Percentiles rank a stretch among this genome's conserved stretches.
Evolutionary conservation across 169 alveolate species (phyloP).

Genomic region (Cryptosporidium muris): DNA sequence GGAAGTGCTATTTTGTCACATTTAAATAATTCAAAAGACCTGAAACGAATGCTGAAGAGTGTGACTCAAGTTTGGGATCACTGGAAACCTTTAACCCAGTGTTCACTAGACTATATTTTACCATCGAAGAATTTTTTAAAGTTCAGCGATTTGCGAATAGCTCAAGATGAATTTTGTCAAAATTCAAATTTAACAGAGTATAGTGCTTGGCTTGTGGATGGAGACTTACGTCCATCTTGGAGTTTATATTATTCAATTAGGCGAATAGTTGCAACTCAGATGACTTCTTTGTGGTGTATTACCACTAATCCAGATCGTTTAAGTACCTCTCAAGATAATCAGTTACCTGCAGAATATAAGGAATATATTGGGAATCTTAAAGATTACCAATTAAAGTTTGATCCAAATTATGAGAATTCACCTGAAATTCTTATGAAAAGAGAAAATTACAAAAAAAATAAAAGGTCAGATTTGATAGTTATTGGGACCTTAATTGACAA

Average conservation of each 20-base stretch:
- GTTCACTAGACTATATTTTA: slow-evolving; percentile 34
- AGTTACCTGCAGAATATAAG: neutral
- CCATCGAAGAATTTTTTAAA: slow-evolving; percentile 29
- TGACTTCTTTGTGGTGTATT: neutral
- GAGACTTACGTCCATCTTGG: slow-evolving; percentile 68
- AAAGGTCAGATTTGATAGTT: slow-evolving; percentile 84
- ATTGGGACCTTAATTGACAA: slow-evolving; percentile 89
- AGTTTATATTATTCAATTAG: slow-evolving; percentile 41
- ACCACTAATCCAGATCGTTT: neutral
- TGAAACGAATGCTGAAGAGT: slow-evolving; percentile 14
- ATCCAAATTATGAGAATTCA: slow-evolving; percentile 37
- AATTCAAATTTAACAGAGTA: slow-evolving; percentile 5
- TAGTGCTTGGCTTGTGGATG: neutral
- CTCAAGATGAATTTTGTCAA: slow-evolving; percentile 8
- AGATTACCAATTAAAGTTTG: slow-evolving; percentile 75
- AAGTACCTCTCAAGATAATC: slow-evolving; percentile 19
- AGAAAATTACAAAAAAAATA: slow-evolving; percentile 3
- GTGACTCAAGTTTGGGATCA: slow-evolving; percentile 11
- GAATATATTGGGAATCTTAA: neutral
- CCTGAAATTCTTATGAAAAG: slow-evolving; percentile 25
- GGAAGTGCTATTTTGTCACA: neutral
- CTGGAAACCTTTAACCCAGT: slow-evolving; percentile 49
- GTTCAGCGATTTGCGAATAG: slow-evolving; percentile 17
- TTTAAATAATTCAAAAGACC: slow-evolving; percentile 9
- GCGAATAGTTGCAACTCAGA: slow-evolving; percentile 11